phyloP scores from a whole-genome alignment of 768 basidiomycete genomes.

The Flagelloscypha sp. region DNA sequence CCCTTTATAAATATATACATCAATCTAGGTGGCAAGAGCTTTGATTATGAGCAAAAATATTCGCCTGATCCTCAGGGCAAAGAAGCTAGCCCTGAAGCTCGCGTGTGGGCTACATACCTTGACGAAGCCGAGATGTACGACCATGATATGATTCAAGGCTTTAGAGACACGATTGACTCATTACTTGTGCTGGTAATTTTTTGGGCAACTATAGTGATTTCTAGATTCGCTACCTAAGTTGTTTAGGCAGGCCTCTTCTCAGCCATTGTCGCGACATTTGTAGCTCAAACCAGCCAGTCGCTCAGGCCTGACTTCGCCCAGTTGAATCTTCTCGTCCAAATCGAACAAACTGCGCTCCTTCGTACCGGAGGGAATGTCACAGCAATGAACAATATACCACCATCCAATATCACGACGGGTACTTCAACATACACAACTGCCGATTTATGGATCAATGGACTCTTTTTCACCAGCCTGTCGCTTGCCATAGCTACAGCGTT shows the following conservation, averaged over 20 bases:
- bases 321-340: not conserved
- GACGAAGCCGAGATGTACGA: conserved; percentile 1
- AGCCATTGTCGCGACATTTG: conserved; percentile 1
- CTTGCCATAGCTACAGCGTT: no score
- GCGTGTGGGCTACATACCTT: conserved; percentile 1
- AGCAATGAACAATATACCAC: no score
- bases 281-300: not conserved
- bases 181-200: conserved; percentile 1
- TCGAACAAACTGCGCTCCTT: no score
- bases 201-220: no score
- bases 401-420: no score
- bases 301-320: not conserved
- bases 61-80: not conserved
- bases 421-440: no score
- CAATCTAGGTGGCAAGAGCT: no score
- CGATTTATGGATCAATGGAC: no score
- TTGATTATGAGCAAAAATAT: conserved; percentile 2
- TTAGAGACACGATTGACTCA: not conserved
- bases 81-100: not conserved
- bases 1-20: no score
- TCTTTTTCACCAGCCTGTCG: no score
- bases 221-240: no score
- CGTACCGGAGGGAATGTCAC: no score
- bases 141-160: not conserved
- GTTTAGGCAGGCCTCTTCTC: conserved; percentile 1